These are phyloP conservation scores for Acorus calamus DNA, from an alignment of 106 monocot species.

Conservation along the genomic window DNA sequence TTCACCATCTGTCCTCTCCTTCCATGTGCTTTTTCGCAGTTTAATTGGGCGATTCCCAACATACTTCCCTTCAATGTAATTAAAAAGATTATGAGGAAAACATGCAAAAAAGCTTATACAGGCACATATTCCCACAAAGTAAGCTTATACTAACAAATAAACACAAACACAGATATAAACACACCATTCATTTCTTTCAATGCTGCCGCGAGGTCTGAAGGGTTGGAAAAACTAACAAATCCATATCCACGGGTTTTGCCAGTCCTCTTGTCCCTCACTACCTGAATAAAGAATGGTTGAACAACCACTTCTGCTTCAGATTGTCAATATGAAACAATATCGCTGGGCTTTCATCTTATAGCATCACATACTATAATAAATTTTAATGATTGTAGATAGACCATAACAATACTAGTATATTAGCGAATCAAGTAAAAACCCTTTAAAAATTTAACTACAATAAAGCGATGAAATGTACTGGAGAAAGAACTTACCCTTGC, in stretches of 20 bases:
- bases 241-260: constrained; percentile 93
- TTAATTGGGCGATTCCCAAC: constrained; percentile 94
- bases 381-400: no score
- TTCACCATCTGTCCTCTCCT: constrained; percentile 85
- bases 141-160: no score
- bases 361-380: no score
- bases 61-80: constrained; percentile 59
- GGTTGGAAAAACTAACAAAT: constrained; percentile 85
- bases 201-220: constrained; percentile 76
- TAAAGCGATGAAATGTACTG: no score
- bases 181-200: constrained; percentile 93
- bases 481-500: constrained; percentile 52
- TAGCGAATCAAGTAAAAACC: no score
- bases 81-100: no score
- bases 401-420: no score
- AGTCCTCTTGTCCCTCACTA: constrained; percentile 89
- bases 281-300: constrained; percentile 28
- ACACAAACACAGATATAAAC: not conserved
- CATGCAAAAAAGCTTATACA: no score
- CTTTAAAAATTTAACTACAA: no score
- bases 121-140: no score
- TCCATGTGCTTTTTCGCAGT: constrained; percentile 91
- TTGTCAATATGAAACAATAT: not conserved
- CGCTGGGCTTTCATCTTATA: no score
- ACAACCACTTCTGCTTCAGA: not conserved